Base-by-base conservation (phyloP, 1,139 yeast species). In the Taphrina communis region DNA sequence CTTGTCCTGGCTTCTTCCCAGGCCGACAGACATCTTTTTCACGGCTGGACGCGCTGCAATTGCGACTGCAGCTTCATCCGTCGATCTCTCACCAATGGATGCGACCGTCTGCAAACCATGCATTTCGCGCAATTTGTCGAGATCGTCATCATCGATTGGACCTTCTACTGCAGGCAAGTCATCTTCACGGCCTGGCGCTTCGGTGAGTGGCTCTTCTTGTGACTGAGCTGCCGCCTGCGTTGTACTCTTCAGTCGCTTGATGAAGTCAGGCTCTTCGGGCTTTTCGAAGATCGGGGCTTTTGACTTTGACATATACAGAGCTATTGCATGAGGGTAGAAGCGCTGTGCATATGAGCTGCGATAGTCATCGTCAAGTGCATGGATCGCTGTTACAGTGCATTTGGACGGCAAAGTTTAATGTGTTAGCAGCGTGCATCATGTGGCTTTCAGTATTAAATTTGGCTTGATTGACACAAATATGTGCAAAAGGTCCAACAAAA, bases 151-250 rank as follows among this genome's bases (percentile, higher is more conserved):
- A 14, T 17, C 14, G 2, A 38, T 17, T 8, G 42, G 48, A 44
- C 19, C 56, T 5, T 35, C 56, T 5, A 63, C 19, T 17, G 61
- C 52, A 38, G 67, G 67, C 44, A 63, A n/a, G 19, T 63, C 67
- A 17, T 63, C 67, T 46, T 63, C 67, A 14, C 61, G 61, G 2
- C 55, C 56, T 0, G 67, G 67, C 11, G 67, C 67, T 4, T 53
- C 55, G 5, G 67, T 56, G 25, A 63, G 14, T 6, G 67, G 56
- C 17, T 46, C 35, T 21, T 53, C 67, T 17, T 14, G 36, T 9
- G 42, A 25, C n/a, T 42, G 36, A 12, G 51, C 7, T 46, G 48
- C 39, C 6, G 44, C 60, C 25, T 17, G 44, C 12, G 56, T 42
- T 6, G n/a, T 17, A 6, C 38, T 39, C 39, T 55, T 56, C 38